Conservation (phyloP, 148 eudicot genomes). For the Cornus kousa region DNA sequence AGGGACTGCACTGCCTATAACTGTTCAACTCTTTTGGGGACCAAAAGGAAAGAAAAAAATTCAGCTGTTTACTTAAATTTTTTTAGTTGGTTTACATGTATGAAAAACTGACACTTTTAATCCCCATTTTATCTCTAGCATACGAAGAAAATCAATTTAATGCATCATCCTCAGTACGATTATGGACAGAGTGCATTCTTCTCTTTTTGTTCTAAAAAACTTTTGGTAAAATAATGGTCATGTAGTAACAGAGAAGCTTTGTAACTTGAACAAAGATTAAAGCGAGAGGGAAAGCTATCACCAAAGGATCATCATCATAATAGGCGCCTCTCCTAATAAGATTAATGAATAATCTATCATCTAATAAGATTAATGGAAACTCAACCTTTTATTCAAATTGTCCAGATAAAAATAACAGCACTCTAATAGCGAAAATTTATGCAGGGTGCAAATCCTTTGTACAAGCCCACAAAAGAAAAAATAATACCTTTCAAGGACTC, state of each 20-base stretch:
- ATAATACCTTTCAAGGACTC: slow-evolving; percentile 42
- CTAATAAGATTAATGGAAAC: background rate
- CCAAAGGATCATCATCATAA: too few species aligned
- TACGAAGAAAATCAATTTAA: too few species aligned
- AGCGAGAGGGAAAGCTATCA: too few species aligned
- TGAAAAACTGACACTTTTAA: background rate
- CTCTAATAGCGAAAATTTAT: slow-evolving; percentile 12
- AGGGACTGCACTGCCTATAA: background rate
- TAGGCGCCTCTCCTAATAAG: too few species aligned
- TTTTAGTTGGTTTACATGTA: too few species aligned
- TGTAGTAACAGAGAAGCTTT: background rate
- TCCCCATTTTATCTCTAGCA: background rate
- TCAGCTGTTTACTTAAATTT: too few species aligned
- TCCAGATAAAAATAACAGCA: background rate
- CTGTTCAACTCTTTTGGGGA: background rate
- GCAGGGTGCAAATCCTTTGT: slow-evolving; percentile 64
- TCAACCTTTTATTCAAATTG: background rate
- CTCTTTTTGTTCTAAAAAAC: background rate
- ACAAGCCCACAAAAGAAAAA: slow-evolving; percentile 46
- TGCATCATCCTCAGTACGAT: too few species aligned
- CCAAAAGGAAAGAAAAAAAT: background rate
- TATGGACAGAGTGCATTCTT: too few species aligned
- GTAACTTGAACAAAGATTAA: too few species aligned
- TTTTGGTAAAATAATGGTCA: background rate
- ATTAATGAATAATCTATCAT: background rate